Conservation (phyloP, 2,329 filamentous ascomycete species). For the Hortaea sp. region DNA sequence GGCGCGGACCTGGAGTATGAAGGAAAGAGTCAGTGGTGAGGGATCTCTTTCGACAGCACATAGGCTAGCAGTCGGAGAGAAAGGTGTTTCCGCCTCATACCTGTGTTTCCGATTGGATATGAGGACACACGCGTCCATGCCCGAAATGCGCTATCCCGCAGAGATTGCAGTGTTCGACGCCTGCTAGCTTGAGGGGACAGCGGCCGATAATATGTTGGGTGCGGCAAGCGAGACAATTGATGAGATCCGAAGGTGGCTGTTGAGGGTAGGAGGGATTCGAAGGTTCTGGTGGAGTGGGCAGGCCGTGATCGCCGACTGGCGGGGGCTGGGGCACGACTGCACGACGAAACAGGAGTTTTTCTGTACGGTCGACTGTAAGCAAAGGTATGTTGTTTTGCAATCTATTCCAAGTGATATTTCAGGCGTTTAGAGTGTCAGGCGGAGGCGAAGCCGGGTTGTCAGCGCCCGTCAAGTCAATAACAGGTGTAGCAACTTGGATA, state of each 20-base stretch:
- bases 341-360: slow-evolving; percentile 9
- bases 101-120: slow-evolving; percentile 49
- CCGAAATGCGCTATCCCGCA: slow-evolving; percentile 56
- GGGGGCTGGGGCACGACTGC: slow-evolving; percentile 6
- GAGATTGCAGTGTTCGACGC: slow-evolving; percentile 52
- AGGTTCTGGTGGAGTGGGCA: not conserved
- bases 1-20: slow-evolving; percentile 41
- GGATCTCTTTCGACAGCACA: no score
- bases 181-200: slow-evolving; percentile 51
- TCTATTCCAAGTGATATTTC: no score
- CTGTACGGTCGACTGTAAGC: no score
- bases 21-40: not conserved
- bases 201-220: slow-evolving; percentile 45
- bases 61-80: not conserved
- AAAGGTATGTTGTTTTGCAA: no score
- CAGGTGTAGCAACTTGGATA: not conserved
- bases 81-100: slow-evolving; percentile 6
- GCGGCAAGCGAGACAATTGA: slow-evolving; percentile 45
- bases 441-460: not conserved
- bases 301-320: not conserved
- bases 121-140: slow-evolving; percentile 47
- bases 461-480: not conserved
- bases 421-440: no score
- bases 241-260: not conserved
- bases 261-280: not conserved